These are phyloP conservation scores for Corylus americana DNA, from an alignment of 306 rosid species.

Conservation along the genomic window DNA sequence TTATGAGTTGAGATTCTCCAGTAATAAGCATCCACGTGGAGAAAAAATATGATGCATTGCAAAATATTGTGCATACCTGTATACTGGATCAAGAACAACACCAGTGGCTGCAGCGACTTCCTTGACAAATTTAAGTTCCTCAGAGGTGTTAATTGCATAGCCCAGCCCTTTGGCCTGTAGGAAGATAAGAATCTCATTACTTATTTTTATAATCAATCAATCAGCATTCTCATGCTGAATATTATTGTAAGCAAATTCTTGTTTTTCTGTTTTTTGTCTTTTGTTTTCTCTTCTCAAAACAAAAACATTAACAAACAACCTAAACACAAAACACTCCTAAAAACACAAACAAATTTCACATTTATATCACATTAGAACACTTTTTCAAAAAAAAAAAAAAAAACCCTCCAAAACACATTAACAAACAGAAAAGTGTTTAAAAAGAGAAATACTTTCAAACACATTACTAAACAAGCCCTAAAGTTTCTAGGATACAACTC, in stretches of 20 bases:
- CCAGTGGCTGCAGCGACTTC: slow-evolving; percentile 84
- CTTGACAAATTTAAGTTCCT: slow-evolving; percentile 75
- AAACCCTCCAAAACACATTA: too few relatives aligned
- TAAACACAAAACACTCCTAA: too few relatives aligned
- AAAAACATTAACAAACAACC: too few relatives aligned
- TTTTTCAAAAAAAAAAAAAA: too few relatives aligned
- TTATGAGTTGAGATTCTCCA: neutral
- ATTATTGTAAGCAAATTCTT: neutral
- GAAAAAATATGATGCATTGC: neutral
- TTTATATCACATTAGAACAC: too few relatives aligned
- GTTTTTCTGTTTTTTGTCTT: too few relatives aligned
- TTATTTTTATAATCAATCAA: slow-evolving; percentile 25
- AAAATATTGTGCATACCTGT: slow-evolving; percentile 52
- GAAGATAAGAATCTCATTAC: slow-evolving; percentile 23
- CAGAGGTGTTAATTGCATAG: slow-evolving; percentile 81
- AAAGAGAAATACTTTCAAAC: too few relatives aligned
- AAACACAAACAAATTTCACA: too few relatives aligned
- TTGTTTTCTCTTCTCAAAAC: too few relatives aligned
- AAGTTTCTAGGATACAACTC: too few relatives aligned
- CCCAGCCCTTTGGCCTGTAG: slow-evolving; percentile 89
- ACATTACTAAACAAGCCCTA: too few relatives aligned
- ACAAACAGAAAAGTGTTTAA: too few relatives aligned
- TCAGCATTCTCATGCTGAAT: slow-evolving; percentile 12
- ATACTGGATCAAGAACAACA: slow-evolving; percentile 89
- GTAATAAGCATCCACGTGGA: neutral